Conservation (phyloP, 176 grass and related monocot species). For the Zea mays region Zm-B73-REFERENCE-NAM-5.0 NC_050103.1:164687001-164687500, state of each 20-base stretch:
- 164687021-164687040: too few relatives aligned
- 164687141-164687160: too few relatives aligned
- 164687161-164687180: too few relatives aligned
- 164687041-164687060: too few relatives aligned
- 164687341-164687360: conserved; percentile 27
- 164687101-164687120: too few relatives aligned
- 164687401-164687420: conserved; percentile 26
- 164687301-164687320: conserved; percentile 22
- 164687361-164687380: conserved; percentile 27
- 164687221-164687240: conserved; percentile 37
- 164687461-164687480: conserved; percentile 31
- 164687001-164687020: too few relatives aligned
- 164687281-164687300: conserved; percentile 14
- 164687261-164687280: conserved; percentile 26
- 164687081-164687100: too few relatives aligned
- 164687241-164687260: conserved; percentile 1
- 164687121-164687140: too few relatives aligned
- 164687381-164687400: conserved; percentile 29
- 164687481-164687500: conserved; percentile 51
- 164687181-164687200: too few relatives aligned
- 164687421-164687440: conserved; percentile 23
- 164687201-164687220: conserved; percentile 64
- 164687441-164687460: not conserved
- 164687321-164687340: conserved; percentile 21
- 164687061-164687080: too few relatives aligned